Base-by-base conservation (phyloP, 2,329 filamentous ascomycete species). In the Trichophyton benhamiae region DNA sequence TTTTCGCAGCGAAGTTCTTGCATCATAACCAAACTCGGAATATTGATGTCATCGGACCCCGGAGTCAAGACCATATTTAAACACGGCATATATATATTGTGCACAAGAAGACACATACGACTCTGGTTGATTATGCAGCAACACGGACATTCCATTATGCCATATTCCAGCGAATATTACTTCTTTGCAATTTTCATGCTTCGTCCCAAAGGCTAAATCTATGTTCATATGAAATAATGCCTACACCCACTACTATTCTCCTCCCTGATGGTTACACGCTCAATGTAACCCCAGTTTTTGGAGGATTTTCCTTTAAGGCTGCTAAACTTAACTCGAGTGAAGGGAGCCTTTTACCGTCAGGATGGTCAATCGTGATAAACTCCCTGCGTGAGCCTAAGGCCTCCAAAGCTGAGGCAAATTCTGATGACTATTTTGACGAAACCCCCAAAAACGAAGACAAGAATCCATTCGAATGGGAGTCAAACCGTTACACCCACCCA, bases 361-460 rank as follows among this genome's bases (percentile, higher is more conserved):
- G 91, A 36, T 97, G 92, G 92, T 95, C 88, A 1, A 86, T 96
- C 58, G 87, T 92, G 33, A 79, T 97, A 42, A 87, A 91, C 68
- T 30, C 44, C 33, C 1, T 53, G 17, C 36, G 27, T 2, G 27
- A 53, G 2, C 17, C 30, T 11, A 22, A 38, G 13, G 33, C n/a
- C 7, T 49, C 57, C 25, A 59, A 38, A n/a, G 25, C 58, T 11
- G 33, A 57, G 22, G 44, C 60, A 30, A 9, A 36, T 30, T 58
- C 63, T n/a, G 59, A 61, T 27, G n/a, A 48, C 2, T 52, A 55
- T 4, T 48, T n/a, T 15, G 48, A 53, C 4, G 48, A 53, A 15
- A 22, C 22, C 7, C 53, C 13, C 7, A n/a, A 22, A 48, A 48
- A 11, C 11, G 33, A 41, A 25, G 30, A 17, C 8, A 38, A 61